Evolutionary conservation across 2,329 filamentous ascomycete species (phyloP).

Genomic region (Immersiporthe knoxdaviesiana): DNA sequence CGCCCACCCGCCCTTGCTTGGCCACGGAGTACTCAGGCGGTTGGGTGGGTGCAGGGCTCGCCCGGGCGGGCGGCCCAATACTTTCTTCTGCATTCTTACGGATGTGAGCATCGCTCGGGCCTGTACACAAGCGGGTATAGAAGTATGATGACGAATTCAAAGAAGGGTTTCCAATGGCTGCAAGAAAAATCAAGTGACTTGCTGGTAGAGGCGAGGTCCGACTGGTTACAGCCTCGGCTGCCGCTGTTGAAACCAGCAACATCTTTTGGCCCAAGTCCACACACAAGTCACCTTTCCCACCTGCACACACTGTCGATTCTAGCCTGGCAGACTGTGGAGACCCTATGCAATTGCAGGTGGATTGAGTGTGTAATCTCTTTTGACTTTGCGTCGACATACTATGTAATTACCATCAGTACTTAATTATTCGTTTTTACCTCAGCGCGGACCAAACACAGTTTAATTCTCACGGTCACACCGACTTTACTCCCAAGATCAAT

Average conservation of each 20-base stretch:
- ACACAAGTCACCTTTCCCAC: not conserved
- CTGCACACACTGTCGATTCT: not conserved
- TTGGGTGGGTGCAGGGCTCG: not conserved
- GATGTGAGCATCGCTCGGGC: not conserved
- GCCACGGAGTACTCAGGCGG: not conserved
- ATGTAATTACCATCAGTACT: no score
- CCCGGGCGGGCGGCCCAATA: not conserved
- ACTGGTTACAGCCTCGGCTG: not conserved
- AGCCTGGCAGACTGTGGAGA: not conserved
- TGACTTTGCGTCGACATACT: not conserved
- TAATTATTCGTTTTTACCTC: not conserved
- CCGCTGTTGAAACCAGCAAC: not conserved
- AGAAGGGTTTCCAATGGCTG: no score
- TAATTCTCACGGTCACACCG: not conserved
- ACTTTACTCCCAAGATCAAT: not conserved
- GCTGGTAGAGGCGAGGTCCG: not conserved
- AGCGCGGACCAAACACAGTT: not conserved
- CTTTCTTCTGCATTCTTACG: not conserved
- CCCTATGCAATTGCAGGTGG: not conserved
- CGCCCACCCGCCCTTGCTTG: not conserved
- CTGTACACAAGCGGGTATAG: not conserved
- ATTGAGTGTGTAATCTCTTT: not conserved
- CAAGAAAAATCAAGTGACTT: not conserved
- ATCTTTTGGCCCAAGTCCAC: not conserved
- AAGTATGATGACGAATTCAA: not conserved